Evolutionary conservation across 2,329 filamentous ascomycete species (phyloP).

Genomic region (Beauveria brongniartii): DNA sequence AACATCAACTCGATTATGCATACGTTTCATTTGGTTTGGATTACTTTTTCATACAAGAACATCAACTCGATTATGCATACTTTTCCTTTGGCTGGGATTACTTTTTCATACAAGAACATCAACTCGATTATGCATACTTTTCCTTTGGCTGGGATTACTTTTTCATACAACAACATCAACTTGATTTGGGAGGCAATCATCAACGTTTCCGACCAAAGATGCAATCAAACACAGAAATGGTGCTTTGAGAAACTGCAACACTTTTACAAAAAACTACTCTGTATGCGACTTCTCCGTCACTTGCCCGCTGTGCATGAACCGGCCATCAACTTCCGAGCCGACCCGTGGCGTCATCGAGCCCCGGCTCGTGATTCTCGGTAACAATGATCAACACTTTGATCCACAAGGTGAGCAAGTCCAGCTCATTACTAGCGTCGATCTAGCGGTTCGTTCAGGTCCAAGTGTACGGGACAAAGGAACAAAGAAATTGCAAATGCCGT

Average conservation of each 20-base stretch:
- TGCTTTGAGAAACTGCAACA: background rate
- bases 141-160: too few species aligned
- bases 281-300: too few species aligned
- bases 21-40: background rate
- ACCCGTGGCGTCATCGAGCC: background rate
- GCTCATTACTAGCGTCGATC: background rate
- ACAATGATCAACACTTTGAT: background rate
- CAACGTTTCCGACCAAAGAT: background rate
- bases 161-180: background rate
- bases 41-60: background rate
- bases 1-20: too few species aligned
- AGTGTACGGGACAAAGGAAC: too few species aligned
- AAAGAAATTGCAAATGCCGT: background rate
- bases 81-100: too few species aligned
- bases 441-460: background rate
- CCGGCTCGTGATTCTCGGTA: background rate
- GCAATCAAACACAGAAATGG: background rate
- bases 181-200: background rate
- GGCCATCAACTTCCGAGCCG: background rate
- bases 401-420: background rate
- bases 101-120: background rate
- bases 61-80: too few species aligned
- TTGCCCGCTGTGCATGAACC: background rate
- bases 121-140: too few species aligned
- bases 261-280: background rate